Evolutionary conservation across 768 basidiomycete genomes (phyloP), one percentile per base, ranked within the genome.

Genomic region (Epithele typhae): DNA sequence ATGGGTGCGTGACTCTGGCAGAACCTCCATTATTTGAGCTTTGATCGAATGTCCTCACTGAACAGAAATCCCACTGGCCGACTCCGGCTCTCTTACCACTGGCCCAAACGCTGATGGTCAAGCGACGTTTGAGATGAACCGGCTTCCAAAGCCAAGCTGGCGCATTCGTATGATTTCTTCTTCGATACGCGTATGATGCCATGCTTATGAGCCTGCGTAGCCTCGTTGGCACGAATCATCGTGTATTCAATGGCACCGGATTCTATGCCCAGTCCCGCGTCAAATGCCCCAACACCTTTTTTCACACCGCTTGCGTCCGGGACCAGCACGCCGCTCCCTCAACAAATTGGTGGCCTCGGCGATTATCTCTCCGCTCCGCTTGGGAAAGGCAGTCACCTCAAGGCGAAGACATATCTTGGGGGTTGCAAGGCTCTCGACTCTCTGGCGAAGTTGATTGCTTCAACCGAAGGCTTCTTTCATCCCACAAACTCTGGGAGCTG

Each of bases 381-480:
- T 2, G 67, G 68, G n/a, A 77, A 75, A 52, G 72, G 70, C 42
- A 64, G 59, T 4, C 63, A 58, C 27, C 62, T 62, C 33, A 76
- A 65, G 58, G 55, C 59, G 27, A 78, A 70, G 58, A 76, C 76
- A 3, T 91, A 83, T 62, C 67, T 92, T n/a, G 92, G 76, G 12
- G 92, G 92, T 11, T 87, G 81, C 19, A 87, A 81, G 62, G 88
- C 92, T 3, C 68, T 95, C 46, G 91, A 93, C 61, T 87, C 90
- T 7, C 68, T 95, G n/a, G 81, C 81, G 10, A 84, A 84, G 62
- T 68, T 95, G 51, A 81, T 95, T 54, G 87, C 87, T 6, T 90
- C 89, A 5, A 87, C 82, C 22, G 92, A 95, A 64, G 83, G 82
- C 46, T 92, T 92, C 68, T 95, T 93, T 68, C 92, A 93, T 61